Conservation (phyloP, 495 filamentous ascomycete species). For the Cercophora samala region DNA sequence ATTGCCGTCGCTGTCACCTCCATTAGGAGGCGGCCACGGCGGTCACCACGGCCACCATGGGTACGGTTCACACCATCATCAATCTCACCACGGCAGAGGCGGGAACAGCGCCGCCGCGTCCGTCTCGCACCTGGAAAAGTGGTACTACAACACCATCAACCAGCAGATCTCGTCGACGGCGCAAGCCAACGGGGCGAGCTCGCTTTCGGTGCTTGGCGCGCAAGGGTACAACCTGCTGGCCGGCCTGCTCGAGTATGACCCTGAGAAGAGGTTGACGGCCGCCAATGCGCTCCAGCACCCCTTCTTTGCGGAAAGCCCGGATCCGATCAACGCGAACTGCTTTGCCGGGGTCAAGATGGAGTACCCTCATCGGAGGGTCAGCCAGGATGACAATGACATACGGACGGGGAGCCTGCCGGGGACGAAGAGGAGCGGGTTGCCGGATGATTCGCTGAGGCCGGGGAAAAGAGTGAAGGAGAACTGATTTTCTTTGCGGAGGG, state of each 20-base stretch:
- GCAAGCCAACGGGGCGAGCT: slow-evolving; percentile 31
- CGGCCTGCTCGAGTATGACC: slow-evolving; percentile 87
- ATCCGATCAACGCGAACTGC: slow-evolving; percentile 70
- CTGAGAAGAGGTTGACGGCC: slow-evolving; percentile 80
- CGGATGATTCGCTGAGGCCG: slow-evolving; percentile 64
- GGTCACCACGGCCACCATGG: slow-evolving; percentile 45
- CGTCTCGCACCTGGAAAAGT: slow-evolving; percentile 50
- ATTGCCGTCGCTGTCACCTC: slow-evolving; percentile 60
- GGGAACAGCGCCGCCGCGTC: slow-evolving; percentile 7
- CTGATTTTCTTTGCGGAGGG: background rate
- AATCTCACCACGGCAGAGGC: slow-evolving; percentile 34
- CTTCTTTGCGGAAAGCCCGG: slow-evolving; percentile 66
- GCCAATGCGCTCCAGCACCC: slow-evolving; percentile 79
- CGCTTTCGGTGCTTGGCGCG: slow-evolving; percentile 56
- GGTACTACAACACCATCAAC: slow-evolving; percentile 55
- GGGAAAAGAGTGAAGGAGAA: slow-evolving; percentile 66
- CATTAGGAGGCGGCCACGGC: slow-evolving; percentile 34
- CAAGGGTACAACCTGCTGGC: slow-evolving; percentile 79
- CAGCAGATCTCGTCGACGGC: slow-evolving; percentile 45
- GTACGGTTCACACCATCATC: slow-evolving; percentile 48
- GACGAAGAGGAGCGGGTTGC: slow-evolving; percentile 83
- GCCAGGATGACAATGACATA: slow-evolving; percentile 92
- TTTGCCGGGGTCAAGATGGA: slow-evolving; percentile 84
- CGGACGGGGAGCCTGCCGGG: slow-evolving; percentile 81
- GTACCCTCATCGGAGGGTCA: slow-evolving; percentile 87